A percentile compares a stretch with the other conserved stretches of the same genome.
Conservation (phyloP, 345 rosid species). For the Pseudoturritis turrita region DNA sequence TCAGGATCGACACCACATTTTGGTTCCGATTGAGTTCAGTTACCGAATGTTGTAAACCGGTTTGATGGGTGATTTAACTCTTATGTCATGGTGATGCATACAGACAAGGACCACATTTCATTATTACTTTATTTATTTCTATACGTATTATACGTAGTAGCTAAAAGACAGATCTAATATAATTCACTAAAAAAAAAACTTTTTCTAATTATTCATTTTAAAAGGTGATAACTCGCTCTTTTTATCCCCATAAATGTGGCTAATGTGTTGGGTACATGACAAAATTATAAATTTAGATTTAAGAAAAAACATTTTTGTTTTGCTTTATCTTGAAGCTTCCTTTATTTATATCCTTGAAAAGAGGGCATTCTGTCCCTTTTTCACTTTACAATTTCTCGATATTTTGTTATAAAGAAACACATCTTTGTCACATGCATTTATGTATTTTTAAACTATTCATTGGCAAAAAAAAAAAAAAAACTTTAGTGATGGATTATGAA, state of each 20-base stretch:
- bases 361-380: constrained; percentile 19
- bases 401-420: constrained; percentile 12
- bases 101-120: constrained; percentile 13
- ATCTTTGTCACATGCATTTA: constrained; percentile 22
- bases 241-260: constrained; percentile 12
- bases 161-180: constrained; percentile 18
- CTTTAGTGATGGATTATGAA: not conserved
- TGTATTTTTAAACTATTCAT: not conserved
- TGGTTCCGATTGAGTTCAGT: not conserved
- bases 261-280: constrained; percentile 10
- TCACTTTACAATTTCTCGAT: constrained; percentile 19
- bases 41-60: constrained; percentile 7
- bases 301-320: not conserved
- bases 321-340: constrained; percentile 26
- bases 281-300: not conserved
- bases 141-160: not conserved
- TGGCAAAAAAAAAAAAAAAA: not conserved
- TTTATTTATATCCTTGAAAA: constrained; percentile 19
- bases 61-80: constrained; percentile 13
- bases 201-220: not conserved
- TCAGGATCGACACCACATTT: not conserved
- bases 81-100: constrained; percentile 26
- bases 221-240: not conserved
- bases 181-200: not conserved
- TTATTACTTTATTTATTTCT: not conserved